Percentiles rank a stretch among this genome's conserved stretches.
phyloP scores from a whole-genome alignment of 1,284 basidiomycete species.

The Ceratobasidium theobromae region DNA sequence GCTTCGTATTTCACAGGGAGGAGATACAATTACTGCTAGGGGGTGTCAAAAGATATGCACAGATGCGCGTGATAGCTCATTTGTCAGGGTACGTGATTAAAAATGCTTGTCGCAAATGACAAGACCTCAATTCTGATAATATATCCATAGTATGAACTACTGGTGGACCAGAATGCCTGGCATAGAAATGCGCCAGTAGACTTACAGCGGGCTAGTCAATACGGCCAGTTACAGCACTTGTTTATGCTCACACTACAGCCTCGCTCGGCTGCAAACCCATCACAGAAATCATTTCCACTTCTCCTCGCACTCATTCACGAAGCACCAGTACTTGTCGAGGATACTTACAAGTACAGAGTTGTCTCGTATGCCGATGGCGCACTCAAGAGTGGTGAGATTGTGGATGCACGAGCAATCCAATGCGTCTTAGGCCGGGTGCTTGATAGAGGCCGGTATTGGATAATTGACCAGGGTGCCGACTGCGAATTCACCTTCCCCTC shows the following conservation, averaged over 20 bases:
- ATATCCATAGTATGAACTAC: not conserved
- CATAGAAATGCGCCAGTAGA: not conserved
- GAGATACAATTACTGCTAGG: not conserved
- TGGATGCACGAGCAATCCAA: not conserved
- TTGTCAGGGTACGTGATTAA: not conserved
- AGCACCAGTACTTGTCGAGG: conserved; percentile 1
- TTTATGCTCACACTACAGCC: conserved; percentile 36
- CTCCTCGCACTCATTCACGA: not conserved
- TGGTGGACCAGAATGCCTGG: not conserved
- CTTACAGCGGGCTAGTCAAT: conserved; percentile 31
- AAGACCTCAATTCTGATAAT: not conserved
- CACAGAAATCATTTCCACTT: conserved; percentile 34
- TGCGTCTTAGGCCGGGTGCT: not conserved
- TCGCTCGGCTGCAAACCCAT: conserved; percentile 30
- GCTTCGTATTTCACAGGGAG: not conserved
- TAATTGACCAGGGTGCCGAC: not conserved
- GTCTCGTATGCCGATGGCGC: not conserved
- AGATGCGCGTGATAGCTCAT: not conserved
- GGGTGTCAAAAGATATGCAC: not conserved
- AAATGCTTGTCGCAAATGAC: not conserved
- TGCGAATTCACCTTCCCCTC: too few relatives aligned
- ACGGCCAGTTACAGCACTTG: conserved; percentile 39
- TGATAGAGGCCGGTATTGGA: not conserved
- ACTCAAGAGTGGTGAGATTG: conserved; percentile 31
- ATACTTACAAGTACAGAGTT: conserved; percentile 23